A percentile compares a stretch with the other conserved stretches of the same genome.
Evolutionary conservation across 495 filamentous ascomycete genomes (phyloP).

Genomic region (Cercophora scortea): DNA sequence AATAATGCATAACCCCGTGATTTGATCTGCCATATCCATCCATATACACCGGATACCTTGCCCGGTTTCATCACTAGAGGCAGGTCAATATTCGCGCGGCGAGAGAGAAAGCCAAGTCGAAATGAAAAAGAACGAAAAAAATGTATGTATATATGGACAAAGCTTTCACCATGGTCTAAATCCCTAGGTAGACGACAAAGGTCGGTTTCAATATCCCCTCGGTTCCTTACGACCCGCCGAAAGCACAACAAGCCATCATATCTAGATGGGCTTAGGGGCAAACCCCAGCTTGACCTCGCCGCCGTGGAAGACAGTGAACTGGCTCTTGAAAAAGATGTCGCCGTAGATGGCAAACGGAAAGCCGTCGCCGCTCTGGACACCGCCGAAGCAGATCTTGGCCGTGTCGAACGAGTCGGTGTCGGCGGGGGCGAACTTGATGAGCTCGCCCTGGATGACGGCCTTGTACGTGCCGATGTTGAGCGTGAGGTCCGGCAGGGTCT

Average conservation of each 20-base stretch:
- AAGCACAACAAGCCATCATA: neutral
- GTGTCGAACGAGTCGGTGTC: slow-evolving; percentile 27
- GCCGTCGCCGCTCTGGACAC: slow-evolving; percentile 54
- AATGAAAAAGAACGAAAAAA: too few relatives aligned
- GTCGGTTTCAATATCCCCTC: too few relatives aligned
- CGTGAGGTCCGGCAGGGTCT: slow-evolving; percentile 25
- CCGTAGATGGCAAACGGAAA: slow-evolving; percentile 69
- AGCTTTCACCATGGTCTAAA: too few relatives aligned
- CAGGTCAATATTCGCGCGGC: too few relatives aligned
- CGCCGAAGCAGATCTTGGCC: slow-evolving; percentile 53
- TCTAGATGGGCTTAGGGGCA: slow-evolving; percentile 37
- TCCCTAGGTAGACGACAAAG: too few relatives aligned
- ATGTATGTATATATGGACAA: too few relatives aligned
- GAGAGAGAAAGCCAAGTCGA: too few relatives aligned
- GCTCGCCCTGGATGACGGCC: slow-evolving; percentile 50
- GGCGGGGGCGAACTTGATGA: slow-evolving; percentile 52
- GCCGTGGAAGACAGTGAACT: slow-evolving; percentile 70
- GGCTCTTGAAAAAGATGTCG: slow-evolving; percentile 76
- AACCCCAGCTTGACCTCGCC: slow-evolving; percentile 50
- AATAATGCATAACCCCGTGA: too few relatives aligned
- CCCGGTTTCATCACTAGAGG: too few relatives aligned
- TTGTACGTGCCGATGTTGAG: slow-evolving; percentile 56
- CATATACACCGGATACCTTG: too few relatives aligned
- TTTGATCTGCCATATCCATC: too few relatives aligned
- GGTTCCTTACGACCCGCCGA: too few relatives aligned